These are phyloP conservation scores for Albophoma yamanashiensis DNA, from an alignment of 2,329 filamentous ascomycete species.

Conservation along the genomic window DNA sequence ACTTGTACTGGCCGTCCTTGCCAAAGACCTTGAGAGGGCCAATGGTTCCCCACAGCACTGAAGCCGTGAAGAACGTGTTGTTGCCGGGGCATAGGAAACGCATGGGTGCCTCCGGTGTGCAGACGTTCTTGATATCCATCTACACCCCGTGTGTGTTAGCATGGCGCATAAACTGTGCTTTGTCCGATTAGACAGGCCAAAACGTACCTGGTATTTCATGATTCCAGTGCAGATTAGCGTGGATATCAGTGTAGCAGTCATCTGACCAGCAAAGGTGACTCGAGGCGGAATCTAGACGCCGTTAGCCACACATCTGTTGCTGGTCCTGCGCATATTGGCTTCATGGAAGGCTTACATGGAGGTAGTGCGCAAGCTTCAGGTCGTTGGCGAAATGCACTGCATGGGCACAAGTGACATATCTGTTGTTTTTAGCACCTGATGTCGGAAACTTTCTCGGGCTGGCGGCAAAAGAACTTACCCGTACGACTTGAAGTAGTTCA, in stretches of 20 bases:
- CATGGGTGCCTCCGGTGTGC: constrained; percentile 22
- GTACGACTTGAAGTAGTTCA: constrained; percentile 36
- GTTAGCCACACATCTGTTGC: background rate
- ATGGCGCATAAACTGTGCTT: background rate
- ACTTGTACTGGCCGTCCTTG: constrained; percentile 21
- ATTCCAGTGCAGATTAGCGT: constrained; percentile 22
- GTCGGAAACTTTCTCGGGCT: background rate
- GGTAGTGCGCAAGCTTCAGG: constrained; percentile 29
- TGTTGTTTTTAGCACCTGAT: background rate
- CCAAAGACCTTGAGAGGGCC: constrained; percentile 26
- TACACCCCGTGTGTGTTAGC: constrained; percentile 1
- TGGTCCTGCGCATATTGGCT: background rate
- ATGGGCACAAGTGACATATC: constrained; percentile 22
- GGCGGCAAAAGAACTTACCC: constrained; percentile 7
- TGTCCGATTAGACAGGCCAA: too few relatives aligned
- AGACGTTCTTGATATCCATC: constrained; percentile 23
- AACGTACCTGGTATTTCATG: constrained; percentile 23
- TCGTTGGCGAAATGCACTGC: constrained; percentile 24
- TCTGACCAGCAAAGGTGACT: constrained; percentile 23
- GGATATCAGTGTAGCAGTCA: constrained; percentile 22
- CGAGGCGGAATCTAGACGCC: constrained; percentile 19
- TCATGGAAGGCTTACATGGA: constrained; percentile 21
- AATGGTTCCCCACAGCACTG: constrained; percentile 30
- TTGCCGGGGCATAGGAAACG: constrained; percentile 25
- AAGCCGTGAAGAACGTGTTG: constrained; percentile 27